Evolutionary conservation across 352 stramenopile species (phyloP), one percentile per base, ranked within the genome.

Genomic region (Phytophthora megakarya): DNA sequence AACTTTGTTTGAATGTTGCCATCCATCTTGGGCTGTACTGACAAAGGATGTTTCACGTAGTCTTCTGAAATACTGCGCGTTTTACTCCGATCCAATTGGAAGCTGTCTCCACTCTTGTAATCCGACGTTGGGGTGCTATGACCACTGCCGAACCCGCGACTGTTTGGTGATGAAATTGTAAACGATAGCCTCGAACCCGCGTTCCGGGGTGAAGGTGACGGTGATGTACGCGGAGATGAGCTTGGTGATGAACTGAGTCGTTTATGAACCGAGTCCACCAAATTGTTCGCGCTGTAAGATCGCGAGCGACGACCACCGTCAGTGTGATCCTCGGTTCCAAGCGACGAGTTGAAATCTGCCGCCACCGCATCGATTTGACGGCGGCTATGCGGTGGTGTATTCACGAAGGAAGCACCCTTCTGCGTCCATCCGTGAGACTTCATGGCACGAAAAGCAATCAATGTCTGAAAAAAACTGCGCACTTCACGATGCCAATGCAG

Each of bases 401-500:
- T 90, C n/a, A 96, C 88, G 58, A 93, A 96, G 1, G 79, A 93
- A 22, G 86, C 74, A 12, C 88, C 88, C 42, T 89, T 89, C 37
- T 95, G 88, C 5, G 86, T 96, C 86, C 86, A 96, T 19, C 80
- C 86, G 47, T 95, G 86, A 0, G 88, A 44, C 70, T 96, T 96
- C 81, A 95, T 90, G 1, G 82, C 88, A 22, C 88, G 81, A 51
- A 89, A 93, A 23, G 88, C 88, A 49, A 95, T 90, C 37, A 96
- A 61, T 11, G 84, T 95, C 45, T 96, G 88, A 67, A 85, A 96
- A 60, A 96, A 96, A 58, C 86, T 78, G 10, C 88, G 86, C 23
- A 95, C 85, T 81, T 96, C 88, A 51, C 86, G 80, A 71, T 95
- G 83, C 88, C 88, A 96, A 52, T 96, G 88, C 39, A 96, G 44